Conservation (phyloP, 331 rosid genomes). For the Ulmus americana region DNA sequence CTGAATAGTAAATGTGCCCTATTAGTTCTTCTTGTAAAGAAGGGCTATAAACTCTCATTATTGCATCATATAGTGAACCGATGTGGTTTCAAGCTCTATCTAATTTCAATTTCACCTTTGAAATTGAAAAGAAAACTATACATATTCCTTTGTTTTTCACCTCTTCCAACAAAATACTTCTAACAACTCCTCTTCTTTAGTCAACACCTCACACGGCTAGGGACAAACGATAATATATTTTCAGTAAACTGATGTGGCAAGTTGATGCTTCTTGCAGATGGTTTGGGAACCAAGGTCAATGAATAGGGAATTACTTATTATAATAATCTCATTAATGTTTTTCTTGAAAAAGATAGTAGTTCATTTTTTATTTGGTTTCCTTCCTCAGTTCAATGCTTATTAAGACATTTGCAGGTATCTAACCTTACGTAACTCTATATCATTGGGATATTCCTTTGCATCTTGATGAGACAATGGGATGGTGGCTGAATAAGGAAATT, state of each 20-base stretch:
- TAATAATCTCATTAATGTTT: slow-evolving; percentile 67
- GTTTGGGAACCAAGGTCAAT: slow-evolving; percentile 76
- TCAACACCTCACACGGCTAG: no score
- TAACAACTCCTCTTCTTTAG: no score
- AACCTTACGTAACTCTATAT: slow-evolving; percentile 76
- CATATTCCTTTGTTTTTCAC: no score
- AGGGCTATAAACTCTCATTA: no score
- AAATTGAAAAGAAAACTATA: no score
- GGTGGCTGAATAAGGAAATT: slow-evolving; percentile 75
- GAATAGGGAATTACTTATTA: slow-evolving; percentile 69
- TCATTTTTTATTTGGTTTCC: slow-evolving; percentile 12
- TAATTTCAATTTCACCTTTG: no score
- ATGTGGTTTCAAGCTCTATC: no score
- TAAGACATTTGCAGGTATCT: slow-evolving; percentile 51
- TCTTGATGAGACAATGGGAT: slow-evolving; percentile 74
- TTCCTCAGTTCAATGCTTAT: slow-evolving; percentile 11
- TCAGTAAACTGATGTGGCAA: neutral
- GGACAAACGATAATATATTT: neutral
- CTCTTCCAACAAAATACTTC: no score
- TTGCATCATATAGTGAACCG: no score
- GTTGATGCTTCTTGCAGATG: slow-evolving; percentile 50
- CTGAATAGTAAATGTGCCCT: no score
- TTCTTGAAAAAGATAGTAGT: slow-evolving; percentile 63
- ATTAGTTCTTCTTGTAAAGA: no score
- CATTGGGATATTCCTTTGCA: slow-evolving; percentile 96